A percentile compares a stretch with the other conserved stretches of the same genome.
Evolutionary conservation across 257 asterid species (phyloP).

Genomic region (Rubia yunnanensis): DNA sequence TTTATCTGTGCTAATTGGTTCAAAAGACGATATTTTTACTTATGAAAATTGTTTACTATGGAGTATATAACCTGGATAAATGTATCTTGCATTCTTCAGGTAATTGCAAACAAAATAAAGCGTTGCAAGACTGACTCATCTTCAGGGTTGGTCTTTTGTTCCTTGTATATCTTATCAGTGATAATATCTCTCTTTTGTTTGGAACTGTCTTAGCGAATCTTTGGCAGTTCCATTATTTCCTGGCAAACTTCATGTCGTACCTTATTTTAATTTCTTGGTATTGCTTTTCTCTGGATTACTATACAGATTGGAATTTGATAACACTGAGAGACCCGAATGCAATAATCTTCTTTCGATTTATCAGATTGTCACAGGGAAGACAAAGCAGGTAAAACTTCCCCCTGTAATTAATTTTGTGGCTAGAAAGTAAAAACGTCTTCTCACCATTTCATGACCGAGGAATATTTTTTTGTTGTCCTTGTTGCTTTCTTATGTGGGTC

Average conservation of each 20-base stretch:
- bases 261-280: constrained; percentile 7
- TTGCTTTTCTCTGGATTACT: constrained; percentile 9
- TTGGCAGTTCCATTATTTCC: not conserved
- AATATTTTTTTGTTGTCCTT: not conserved
- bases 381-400: constrained; percentile 56
- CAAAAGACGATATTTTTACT: not conserved
- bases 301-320: constrained; percentile 82
- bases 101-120: constrained; percentile 67
- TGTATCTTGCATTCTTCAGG: constrained; percentile 38
- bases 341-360: constrained; percentile 85
- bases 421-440: not conserved
- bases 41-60: not conserved
- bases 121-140: constrained; percentile 96
- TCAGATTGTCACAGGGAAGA: constrained; percentile 79
- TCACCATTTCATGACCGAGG: not conserved
- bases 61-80: not conserved
- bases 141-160: constrained; percentile 44
- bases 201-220: constrained; percentile 6
- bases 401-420: not conserved
- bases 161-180: not conserved
- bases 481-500: not conserved
- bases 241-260: constrained; percentile 1
- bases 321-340: constrained; percentile 92
- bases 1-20: not conserved
- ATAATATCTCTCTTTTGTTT: not conserved